Evolutionary conservation across 2,329 filamentous ascomycete genomes (phyloP), one percentile per base, ranked within the genome.

Genomic region (Paraphoma chrysanthemicola): DNA sequence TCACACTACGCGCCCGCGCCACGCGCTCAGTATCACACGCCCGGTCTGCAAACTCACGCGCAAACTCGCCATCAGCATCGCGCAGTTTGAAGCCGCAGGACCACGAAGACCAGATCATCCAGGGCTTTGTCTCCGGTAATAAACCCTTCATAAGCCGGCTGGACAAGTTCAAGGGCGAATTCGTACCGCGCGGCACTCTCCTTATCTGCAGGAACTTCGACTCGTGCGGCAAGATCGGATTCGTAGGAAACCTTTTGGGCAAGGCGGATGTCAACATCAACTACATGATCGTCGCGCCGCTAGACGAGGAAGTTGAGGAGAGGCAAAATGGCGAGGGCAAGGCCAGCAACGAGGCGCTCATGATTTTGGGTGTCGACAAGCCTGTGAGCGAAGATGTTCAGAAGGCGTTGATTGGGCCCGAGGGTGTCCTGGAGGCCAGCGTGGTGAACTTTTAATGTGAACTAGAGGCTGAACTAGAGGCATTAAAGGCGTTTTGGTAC

Each of bases 131-230:
- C 2, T 85, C 83, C 8, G 87, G 86, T 30, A 85, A 86, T 59
- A 80, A 80, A 10, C 81, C 87, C 9, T 90, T 87, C 74, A 93
- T 95, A 66, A 89, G 86, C 29, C 85, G 90, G 28, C 78, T 95
- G 8, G 90, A 88, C 67, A 84, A 88, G 1, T 95, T 94, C 78
- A 86, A 84, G 39, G 90, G 90, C 0, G 87, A 86, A 4, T 94
- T 95, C 63, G 82, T 86, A 10, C 90, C 91, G 0, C 85, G 90
- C 56, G 91, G 91, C 0, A 91, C 86, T 0, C 74, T 94, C 56
- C 80, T 93, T n/a, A 89, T 94, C 56, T 85, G 92, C 67, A 86
- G 92, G 69, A 94, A 94, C 78, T 93, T 91, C 68, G 91, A 95
- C 70, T 84, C 88, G 61, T 90, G 90, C 0, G 91, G 91, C 10